Conservation (phyloP, 2,329 filamentous ascomycete species). For the Cercospora janseana region DNA sequence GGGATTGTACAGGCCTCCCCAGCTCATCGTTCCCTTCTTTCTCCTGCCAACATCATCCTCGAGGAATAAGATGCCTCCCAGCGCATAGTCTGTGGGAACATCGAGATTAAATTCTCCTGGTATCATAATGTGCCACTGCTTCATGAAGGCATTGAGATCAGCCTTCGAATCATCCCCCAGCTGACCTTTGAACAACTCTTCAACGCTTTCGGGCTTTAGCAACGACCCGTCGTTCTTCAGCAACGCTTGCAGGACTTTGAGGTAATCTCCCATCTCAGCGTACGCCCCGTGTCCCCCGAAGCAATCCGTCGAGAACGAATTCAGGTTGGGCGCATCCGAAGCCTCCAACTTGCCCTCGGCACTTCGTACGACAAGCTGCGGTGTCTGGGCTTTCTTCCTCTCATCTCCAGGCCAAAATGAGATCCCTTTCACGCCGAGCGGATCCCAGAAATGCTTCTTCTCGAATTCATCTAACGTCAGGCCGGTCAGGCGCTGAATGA, state of each 20-base stretch:
- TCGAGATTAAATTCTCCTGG: constrained; percentile 37
- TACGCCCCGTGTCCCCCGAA: constrained; percentile 38
- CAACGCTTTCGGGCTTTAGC: constrained; percentile 44
- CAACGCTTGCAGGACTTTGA: constrained; percentile 49
- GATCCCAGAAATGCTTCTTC: constrained; percentile 46
- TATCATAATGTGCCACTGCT: constrained; percentile 34
- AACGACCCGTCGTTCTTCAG: constrained; percentile 52
- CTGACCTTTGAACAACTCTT: constrained; percentile 51
- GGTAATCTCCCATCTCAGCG: constrained; percentile 42
- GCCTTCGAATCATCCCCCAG: constrained; percentile 36
- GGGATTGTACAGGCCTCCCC: constrained; percentile 50
- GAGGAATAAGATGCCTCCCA: constrained; percentile 47
- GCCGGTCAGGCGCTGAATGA: constrained; percentile 51
- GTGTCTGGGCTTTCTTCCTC: constrained; percentile 21
- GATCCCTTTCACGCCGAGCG: constrained; percentile 43
- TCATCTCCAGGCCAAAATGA: constrained; percentile 34
- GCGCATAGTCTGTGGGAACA: constrained; percentile 39
- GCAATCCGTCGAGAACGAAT: constrained; percentile 32
- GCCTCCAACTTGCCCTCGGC: constrained; percentile 26
- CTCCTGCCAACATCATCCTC: constrained; percentile 41
- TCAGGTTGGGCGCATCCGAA: constrained; percentile 24
- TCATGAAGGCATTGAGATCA: constrained; percentile 33
- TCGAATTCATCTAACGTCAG: constrained; percentile 47
- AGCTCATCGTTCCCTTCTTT: constrained; percentile 43
- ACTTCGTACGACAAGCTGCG: constrained; percentile 27